These are phyloP conservation scores for Calonectria pauciramosa DNA, from an alignment of 2,329 filamentous ascomycete genomes.

Conservation along the genomic window DNA sequence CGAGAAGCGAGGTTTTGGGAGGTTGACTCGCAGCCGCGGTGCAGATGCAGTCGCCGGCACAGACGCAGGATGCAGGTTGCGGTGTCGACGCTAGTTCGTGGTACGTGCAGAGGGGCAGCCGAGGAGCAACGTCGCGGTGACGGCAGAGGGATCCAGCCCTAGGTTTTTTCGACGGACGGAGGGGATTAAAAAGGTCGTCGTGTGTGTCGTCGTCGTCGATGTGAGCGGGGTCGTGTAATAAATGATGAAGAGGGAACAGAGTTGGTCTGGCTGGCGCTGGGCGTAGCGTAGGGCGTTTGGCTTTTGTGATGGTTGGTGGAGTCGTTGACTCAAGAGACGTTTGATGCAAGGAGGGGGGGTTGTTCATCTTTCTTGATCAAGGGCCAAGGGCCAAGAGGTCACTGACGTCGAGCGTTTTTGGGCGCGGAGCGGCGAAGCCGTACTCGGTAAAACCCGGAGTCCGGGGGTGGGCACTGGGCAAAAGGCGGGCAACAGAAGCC, in stretches of 20 bases:
- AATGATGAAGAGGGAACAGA: background rate
- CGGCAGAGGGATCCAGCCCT: slow-evolving; percentile 26
- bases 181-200: background rate
- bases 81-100: slow-evolving; percentile 13
- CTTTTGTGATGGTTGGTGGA: slow-evolving; percentile 16
- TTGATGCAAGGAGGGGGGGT: background rate
- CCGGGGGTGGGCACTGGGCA: slow-evolving; percentile 25
- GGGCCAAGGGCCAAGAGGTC: background rate
- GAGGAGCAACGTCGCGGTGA: slow-evolving; percentile 5
- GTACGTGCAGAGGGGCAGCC: slow-evolving; percentile 5
- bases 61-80: slow-evolving; percentile 3
- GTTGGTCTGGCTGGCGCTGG: slow-evolving; percentile 8
- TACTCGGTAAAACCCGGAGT: slow-evolving; percentile 44
- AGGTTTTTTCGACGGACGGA: background rate
- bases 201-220: background rate
- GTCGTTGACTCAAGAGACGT: slow-evolving; percentile 6
- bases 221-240: slow-evolving; percentile 8
- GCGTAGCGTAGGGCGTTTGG: slow-evolving; percentile 13
- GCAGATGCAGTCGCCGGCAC: background rate
- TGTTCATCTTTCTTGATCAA: slow-evolving; percentile 1
- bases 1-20: background rate
- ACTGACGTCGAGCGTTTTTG: slow-evolving; percentile 41
- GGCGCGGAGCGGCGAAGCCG: slow-evolving; percentile 25
- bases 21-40: slow-evolving; percentile 2
- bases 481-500: background rate